phyloP scores from a whole-genome alignment of 73 alveolate genomes.

The Effrenium voratum region DNA sequence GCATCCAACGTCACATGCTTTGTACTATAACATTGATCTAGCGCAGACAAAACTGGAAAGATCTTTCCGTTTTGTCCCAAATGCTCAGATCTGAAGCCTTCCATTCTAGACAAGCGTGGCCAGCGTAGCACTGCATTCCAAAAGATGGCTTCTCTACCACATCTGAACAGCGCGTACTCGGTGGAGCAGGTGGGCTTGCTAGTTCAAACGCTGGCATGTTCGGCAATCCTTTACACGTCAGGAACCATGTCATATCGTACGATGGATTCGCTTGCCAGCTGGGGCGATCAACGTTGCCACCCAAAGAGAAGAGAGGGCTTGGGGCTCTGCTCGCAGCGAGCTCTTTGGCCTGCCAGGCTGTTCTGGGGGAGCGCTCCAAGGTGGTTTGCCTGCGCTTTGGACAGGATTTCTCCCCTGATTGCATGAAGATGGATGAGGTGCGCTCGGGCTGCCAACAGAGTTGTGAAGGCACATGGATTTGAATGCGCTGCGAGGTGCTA shows the following conservation, averaged over 20 bases:
- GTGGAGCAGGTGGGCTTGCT: slow-evolving; percentile 37
- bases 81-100: too few relatives aligned
- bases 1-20: too few relatives aligned
- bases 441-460: not conserved
- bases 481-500: slow-evolving; percentile 34
- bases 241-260: not conserved
- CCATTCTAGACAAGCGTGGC: too few relatives aligned
- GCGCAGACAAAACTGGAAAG: too few relatives aligned
- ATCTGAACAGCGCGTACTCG: slow-evolving; percentile 45
- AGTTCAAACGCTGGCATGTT: not conserved
- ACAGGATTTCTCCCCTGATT: slow-evolving; percentile 79
- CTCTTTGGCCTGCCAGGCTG: slow-evolving; percentile 2
- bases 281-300: too few relatives aligned
- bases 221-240: not conserved
- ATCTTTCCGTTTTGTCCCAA: too few relatives aligned
- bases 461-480: not conserved
- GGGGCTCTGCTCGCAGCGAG: not conserved
- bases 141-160: slow-evolving; percentile 50
- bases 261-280: not conserved
- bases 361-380: slow-evolving; percentile 71
- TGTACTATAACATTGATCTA: too few relatives aligned
- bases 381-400: slow-evolving; percentile 82
- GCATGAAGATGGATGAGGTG: slow-evolving; percentile 93
- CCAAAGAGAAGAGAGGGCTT: too few relatives aligned
- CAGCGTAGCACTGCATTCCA: too few relatives aligned